These are phyloP conservation scores for Monilinia laxa DNA, from an alignment of 2,329 filamentous ascomycete genomes.

Conservation along the genomic window DNA sequence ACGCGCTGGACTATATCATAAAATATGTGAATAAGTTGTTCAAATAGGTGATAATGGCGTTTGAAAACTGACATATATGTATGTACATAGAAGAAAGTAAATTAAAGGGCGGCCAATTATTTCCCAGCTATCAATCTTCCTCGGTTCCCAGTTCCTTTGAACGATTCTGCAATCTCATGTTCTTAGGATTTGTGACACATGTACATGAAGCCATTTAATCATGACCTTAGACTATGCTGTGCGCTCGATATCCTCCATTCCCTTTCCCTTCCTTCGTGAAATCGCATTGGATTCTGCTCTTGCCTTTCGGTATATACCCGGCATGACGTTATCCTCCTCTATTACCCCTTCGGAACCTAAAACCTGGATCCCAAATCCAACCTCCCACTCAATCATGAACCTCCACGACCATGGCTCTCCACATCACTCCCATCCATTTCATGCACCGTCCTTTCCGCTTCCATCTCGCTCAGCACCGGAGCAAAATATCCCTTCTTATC, in stretches of 20 bases:
- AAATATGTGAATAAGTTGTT: too few species aligned
- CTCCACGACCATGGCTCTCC: not conserved
- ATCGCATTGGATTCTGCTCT: not conserved
- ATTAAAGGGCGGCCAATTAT: too few species aligned
- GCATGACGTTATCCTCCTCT: not conserved
- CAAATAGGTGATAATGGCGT: too few species aligned
- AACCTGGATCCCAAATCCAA: not conserved
- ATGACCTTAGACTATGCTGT: too few species aligned
- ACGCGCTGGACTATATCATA: too few species aligned
- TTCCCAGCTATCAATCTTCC: too few species aligned
- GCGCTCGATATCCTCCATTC: not conserved
- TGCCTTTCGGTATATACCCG: not conserved
- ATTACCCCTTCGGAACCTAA: not conserved
- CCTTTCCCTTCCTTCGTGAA: not conserved
- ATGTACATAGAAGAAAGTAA: too few species aligned
- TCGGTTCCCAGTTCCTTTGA: too few species aligned
- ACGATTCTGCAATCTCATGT: too few species aligned
- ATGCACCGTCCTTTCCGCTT: not conserved
- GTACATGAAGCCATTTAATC: too few species aligned
- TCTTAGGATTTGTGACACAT: too few species aligned
- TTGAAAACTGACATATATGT: too few species aligned
- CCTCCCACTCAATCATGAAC: not conserved
- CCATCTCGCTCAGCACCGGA: constrained; percentile 7
- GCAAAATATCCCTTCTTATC: constrained; percentile 11
- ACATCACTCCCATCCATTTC: not conserved